Base-by-base conservation (phyloP, 108 stramenopile genomes). In the Nitzschia putrida region DNA sequence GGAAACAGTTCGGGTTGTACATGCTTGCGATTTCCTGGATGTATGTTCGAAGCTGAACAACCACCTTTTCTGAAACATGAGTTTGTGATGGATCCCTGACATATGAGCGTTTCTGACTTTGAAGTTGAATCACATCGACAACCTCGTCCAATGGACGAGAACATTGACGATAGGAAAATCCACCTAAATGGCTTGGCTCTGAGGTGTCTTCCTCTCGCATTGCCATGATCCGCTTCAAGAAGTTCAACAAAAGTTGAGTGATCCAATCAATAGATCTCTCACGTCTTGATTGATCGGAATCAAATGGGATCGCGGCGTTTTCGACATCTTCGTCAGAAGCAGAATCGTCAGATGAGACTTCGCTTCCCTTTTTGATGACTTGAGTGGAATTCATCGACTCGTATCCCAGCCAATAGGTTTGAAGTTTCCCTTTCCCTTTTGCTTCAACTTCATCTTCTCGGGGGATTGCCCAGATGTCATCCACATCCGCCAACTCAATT, bases 1-100 rank as follows among this genome's bases (percentile, higher is more conserved):
- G 83, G 38, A 78, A 83, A 1, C 64, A 68, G 43, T 76, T 72
- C 13, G 69, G 65, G 24, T 66, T 59, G 55, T 82, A 82, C 67
- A 77, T 64, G 13, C 40, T 20, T 41, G 78, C 55, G n/a, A 73
- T 68, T 3, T 20, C 25, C 6, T 44, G 18, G 10, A 76, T 53
- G 41, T 44, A 76, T 26, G 50, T 21, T n/a, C 53, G 34, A 16
- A 74, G 65, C 18, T 74, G 57, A 29, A 3, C n/a, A 11, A 52
- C 18, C 5, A 51, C 69, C 40, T 51, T 39, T 24, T 41, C n/a
- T n/a, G 54, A 9, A 51, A 71, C n/a, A 7, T 71, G 49, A 39
- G 60, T 50, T 41, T 40, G 24, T 11, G 25, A 23, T 9, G 69
- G 69, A 38, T 50, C 58, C 18, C 25, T 61, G 25, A 29, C 5